Evolutionary conservation across 2,329 filamentous ascomycete species (phyloP), one percentile per base, ranked within the genome.

Genomic region (Trichophaea hybrida): DNA sequence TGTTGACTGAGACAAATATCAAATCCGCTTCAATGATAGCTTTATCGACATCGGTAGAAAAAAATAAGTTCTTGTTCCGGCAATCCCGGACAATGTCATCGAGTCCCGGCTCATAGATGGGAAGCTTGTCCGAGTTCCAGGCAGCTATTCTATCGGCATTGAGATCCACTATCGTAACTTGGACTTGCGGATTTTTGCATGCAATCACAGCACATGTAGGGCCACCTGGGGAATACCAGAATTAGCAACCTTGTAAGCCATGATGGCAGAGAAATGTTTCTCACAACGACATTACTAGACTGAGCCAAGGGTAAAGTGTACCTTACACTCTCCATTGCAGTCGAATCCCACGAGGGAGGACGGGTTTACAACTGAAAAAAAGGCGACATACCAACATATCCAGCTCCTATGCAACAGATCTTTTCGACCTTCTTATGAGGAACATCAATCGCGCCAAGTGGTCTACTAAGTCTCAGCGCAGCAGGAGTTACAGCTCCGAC

Each of bases 1-100:
- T 90, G 71, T 89, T 88, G 66, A 91, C 86, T 12, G 84, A 80
- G 58, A 90, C 79, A 61, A 91, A 79, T 59, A 91, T 79, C 49
- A 90, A 73, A 69, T 90, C 85, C 10, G 86, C 85, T 63, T 82
- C 79, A 31, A 75, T 71, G 61, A 90, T 84, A 61, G 75, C 76
- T 63, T 73, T 74, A 17, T 77, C 76, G 7, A 86, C 76, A 57
- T 88, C 77, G 17, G 80, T 85, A 2, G 84, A 84, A 73, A 91
- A 91, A 74, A 83, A 78, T 15, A 91, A 75, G 71, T 90, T 91
- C 10, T 80, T 77, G 55, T 73, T 68, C 44, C 82, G 78, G 63
- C 73, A 76, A 48, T 73, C 70, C 59, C 74, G 76, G 40, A 90
- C 80, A 60, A 89, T 79, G 54, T 86, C 79, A 57, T 78, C 74